These are phyloP conservation scores for Syzygium jambos DNA, from an alignment of 345 rosid genomes.

Conservation along the genomic window DNA sequence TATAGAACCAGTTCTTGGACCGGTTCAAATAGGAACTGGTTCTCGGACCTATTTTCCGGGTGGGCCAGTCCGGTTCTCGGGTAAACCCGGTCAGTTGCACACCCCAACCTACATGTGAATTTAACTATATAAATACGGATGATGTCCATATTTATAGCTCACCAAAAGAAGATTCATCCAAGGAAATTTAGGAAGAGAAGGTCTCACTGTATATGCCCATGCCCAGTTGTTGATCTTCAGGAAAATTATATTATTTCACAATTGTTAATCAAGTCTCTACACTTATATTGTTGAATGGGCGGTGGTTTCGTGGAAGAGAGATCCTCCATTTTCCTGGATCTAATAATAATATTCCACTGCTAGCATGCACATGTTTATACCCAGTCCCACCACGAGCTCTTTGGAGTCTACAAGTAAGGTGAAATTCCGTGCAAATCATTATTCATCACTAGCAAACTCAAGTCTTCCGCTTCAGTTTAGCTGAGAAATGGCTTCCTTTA, in stretches of 20 bases:
- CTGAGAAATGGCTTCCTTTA: background rate
- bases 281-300: background rate
- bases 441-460: background rate
- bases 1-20: too few species aligned
- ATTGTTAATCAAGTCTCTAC: background rate
- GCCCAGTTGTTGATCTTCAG: background rate
- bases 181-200: background rate
- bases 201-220: background rate
- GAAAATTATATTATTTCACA: background rate
- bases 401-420: background rate
- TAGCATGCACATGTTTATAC: background rate
- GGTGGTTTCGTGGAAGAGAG: background rate
- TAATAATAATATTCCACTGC: background rate
- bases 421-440: background rate
- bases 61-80: too few species aligned
- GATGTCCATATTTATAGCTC: background rate
- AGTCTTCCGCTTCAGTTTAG: background rate
- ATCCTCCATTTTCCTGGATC: background rate
- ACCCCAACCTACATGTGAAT: too few species aligned
- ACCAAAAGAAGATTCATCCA: background rate
- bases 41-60: too few species aligned
- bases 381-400: background rate
- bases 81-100: too few species aligned
- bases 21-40: too few species aligned
- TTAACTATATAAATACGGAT: background rate